Evolutionary conservation across 2,329 filamentous ascomycete species (phyloP).

Genomic region (Fusarium burgessii): DNA sequence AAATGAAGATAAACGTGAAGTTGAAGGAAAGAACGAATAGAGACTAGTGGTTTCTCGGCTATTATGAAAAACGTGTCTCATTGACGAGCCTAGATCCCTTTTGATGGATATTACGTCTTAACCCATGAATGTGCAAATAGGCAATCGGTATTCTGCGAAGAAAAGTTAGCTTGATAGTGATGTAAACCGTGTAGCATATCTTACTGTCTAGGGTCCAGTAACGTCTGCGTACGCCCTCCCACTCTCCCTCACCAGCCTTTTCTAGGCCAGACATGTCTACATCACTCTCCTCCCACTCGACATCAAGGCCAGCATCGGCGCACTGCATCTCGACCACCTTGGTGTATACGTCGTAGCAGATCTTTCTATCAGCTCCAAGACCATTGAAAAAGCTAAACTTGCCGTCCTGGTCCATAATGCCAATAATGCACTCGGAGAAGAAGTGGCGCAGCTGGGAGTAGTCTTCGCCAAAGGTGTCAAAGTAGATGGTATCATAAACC

Average conservation of each 20-base stretch:
- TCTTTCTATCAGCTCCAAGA: slow-evolving; percentile 88
- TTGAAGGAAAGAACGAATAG: slow-evolving; percentile 32
- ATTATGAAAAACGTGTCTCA: slow-evolving; percentile 29
- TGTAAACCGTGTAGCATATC: slow-evolving; percentile 43
- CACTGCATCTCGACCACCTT: slow-evolving; percentile 93
- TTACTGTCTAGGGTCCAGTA: slow-evolving; percentile 88
- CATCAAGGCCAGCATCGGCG: slow-evolving; percentile 87
- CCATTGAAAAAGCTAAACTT: slow-evolving; percentile 92
- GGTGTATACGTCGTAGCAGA: slow-evolving; percentile 97
- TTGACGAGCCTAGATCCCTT: slow-evolving; percentile 8
- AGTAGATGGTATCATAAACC: slow-evolving; percentile 90
- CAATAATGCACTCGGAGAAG: slow-evolving; percentile 88
- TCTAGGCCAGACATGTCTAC: slow-evolving; percentile 77
- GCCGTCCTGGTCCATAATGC: slow-evolving; percentile 77
- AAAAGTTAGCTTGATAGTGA: slow-evolving; percentile 40
- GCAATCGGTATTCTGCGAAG: slow-evolving; percentile 74
- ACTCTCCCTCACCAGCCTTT: slow-evolving; percentile 77
- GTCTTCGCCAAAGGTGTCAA: slow-evolving; percentile 97
- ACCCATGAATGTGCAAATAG: slow-evolving; percentile 79
- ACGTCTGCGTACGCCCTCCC: slow-evolving; percentile 86
- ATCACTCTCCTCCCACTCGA: slow-evolving; percentile 83
- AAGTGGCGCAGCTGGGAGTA: slow-evolving; percentile 88
- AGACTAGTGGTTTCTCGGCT: slow-evolving; percentile 20
- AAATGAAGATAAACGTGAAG: slow-evolving; percentile 43
- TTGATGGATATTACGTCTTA: slow-evolving; percentile 53